phyloP scores from a whole-genome alignment of 2,329 filamentous ascomycete species.

The Colletotrichum filicis region DNA sequence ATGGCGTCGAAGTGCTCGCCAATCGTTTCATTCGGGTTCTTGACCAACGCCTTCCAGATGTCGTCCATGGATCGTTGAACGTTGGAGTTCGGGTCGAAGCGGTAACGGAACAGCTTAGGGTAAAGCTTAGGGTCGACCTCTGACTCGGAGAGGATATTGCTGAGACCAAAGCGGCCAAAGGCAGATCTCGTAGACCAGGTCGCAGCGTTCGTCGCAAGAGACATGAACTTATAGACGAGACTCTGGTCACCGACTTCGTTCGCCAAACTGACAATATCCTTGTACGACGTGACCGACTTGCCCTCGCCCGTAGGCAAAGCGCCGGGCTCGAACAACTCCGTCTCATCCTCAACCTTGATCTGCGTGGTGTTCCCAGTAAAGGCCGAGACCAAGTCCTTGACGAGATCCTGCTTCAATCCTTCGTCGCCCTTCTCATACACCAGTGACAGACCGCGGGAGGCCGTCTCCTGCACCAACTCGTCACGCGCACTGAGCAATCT shows the following conservation, averaged over 20 bases:
- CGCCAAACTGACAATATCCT: constrained; percentile 95
- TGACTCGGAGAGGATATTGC: constrained; percentile 90
- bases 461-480: constrained; percentile 94
- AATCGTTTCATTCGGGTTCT: constrained; percentile 81
- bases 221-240: constrained; percentile 99
- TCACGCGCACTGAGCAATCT: constrained; percentile 87
- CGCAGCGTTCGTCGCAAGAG: constrained; percentile 91
- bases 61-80: constrained; percentile 97
- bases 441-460: constrained; percentile 88
- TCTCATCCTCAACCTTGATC: constrained; percentile 89
- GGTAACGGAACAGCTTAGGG: constrained; percentile 92
- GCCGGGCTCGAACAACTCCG: constrained; percentile 92
- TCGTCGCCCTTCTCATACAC: constrained; percentile 94
- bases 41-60: constrained; percentile 97
- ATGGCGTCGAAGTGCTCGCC: constrained; percentile 89
- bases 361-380: constrained; percentile 83
- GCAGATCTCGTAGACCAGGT: constrained; percentile 98
- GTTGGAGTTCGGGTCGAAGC: constrained; percentile 94
- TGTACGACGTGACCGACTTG: constrained; percentile 92
- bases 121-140: constrained; percentile 93
- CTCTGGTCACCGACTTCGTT: constrained; percentile 96
- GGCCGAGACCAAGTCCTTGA: constrained; percentile 86
- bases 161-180: constrained; percentile 93
- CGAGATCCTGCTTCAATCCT: constrained; percentile 81
- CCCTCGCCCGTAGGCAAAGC: constrained; percentile 91